Base-by-base conservation (phyloP, 108 stramenopile species). In the Cyclotella atomus region DNA sequence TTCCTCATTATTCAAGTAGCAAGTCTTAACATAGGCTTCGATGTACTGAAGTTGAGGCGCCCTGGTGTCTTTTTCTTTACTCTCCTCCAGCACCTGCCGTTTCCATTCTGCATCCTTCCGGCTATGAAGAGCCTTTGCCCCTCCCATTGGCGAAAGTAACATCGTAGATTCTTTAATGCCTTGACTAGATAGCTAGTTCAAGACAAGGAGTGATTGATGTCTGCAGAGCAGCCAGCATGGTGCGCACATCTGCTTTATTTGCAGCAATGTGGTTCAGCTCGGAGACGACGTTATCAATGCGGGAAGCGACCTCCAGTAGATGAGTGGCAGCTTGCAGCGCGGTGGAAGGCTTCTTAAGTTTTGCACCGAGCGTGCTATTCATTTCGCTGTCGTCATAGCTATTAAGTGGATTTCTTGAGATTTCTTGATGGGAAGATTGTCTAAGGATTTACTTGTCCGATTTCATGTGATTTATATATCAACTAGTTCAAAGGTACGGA, bases 221-320 rank as follows among this genome's bases (percentile, higher is more conserved):
- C n/a, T 49, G 16, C 4, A 49, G 47, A 41, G 38, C 7, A 7
- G 38, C 7, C 38, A 41, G 12, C 38, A 12, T 12, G 4, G 16
- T 49, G 10, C 47, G 4, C n/a, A n/a, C 47, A 49, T 10, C 47
- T 49, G n/a, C 4, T 49, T n/a, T 9, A 17, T 4, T 49, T n/a
- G 16, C n/a, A n/a, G 47, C n/a, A 12, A 49, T 49, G 10, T 49
- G 10, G 4, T 49, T 12, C 47, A 49, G n/a, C n/a, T 49, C 47
- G n/a, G n/a, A 49, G n/a, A 49, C 47, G 47, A 49, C 47, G n/a
- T 49, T n/a, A n/a, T 49, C n/a, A 4, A 49, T n/a, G n/a, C 47
- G 47, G 4, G n/a, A 49, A 49, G 47, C 9, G n/a, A 49, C n/a
- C n/a, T 49, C 47, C 10, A 49, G 9, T 19, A 49, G n/a, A 49